phyloP scores from a whole-genome alignment of 805 yeast genomes.

The Teunomyces stri region DNA sequence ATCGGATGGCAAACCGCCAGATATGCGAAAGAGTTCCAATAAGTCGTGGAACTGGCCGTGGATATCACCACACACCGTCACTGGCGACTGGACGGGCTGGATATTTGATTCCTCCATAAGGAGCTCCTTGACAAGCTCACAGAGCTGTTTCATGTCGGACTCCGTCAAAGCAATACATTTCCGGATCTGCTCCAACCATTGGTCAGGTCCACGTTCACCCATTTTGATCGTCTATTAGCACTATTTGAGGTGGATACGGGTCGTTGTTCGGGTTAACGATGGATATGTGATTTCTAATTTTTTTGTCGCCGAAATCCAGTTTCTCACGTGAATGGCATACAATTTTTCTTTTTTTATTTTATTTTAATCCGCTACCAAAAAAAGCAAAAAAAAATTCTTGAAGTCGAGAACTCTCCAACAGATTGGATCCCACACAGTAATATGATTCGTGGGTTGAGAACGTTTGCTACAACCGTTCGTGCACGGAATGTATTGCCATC shows the following conservation, averaged over 20 bases:
- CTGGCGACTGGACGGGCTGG: conserved; percentile 91
- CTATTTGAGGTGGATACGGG: not conserved
- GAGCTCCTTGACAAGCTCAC: conserved; percentile 92
- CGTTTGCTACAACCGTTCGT: not conserved
- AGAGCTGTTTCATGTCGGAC: conserved; percentile 91
- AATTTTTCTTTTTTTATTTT: not conserved
- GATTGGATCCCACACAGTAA: not conserved
- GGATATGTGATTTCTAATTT: conserved; percentile 1
- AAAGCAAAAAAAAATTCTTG: not conserved
- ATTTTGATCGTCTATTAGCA: conserved; percentile 24
- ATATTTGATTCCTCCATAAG: conserved; percentile 95
- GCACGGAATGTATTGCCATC: conserved; percentile 21
- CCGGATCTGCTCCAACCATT: conserved; percentile 91
- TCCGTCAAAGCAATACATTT: conserved; percentile 88
- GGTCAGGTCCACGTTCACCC: conserved; percentile 86
- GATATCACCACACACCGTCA: conserved; percentile 94
- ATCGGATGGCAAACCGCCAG: conserved; percentile 89
- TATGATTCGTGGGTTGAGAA: conserved; percentile 1
- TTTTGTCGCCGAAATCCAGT: not conserved
- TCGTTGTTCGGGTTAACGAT: not conserved
- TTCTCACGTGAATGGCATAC: not conserved
- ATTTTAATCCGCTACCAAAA: not conserved
- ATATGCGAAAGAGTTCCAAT: conserved; percentile 80
- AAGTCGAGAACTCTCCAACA: not conserved
- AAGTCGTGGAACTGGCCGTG: conserved; percentile 98